These are phyloP conservation scores for Torulaspora quercuum DNA, from an alignment of 805 yeast genomes.

Conservation along the genomic window DNA sequence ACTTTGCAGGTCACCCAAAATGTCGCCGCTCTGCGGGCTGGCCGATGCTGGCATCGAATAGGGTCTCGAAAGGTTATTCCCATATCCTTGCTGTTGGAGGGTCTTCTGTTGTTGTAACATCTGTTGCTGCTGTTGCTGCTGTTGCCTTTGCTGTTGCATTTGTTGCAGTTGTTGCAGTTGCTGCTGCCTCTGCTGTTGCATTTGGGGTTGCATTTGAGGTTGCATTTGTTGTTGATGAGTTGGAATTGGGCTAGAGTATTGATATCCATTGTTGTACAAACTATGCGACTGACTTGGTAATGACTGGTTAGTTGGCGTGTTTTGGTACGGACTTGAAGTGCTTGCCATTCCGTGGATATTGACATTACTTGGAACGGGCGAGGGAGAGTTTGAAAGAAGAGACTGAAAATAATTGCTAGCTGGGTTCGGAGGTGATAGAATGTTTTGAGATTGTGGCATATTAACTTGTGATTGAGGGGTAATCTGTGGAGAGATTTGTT, in stretches of 20 bases:
- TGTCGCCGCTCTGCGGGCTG: constrained; percentile 39
- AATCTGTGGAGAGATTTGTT: constrained; percentile 17
- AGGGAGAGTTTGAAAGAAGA: constrained; percentile 30
- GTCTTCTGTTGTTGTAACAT: constrained; percentile 25
- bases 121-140: constrained; percentile 33
- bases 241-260: constrained; percentile 26
- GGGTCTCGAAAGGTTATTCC: constrained; percentile 2
- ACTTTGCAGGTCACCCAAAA: constrained; percentile 61
- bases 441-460: constrained; percentile 16
- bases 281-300: constrained; percentile 14
- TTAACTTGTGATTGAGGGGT: constrained; percentile 12
- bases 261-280: constrained; percentile 14
- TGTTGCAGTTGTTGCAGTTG: constrained; percentile 19
- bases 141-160: constrained; percentile 20
- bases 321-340: constrained; percentile 11
- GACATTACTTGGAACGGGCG: constrained; percentile 25
- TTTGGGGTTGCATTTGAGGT: too few relatives aligned
- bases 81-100: constrained; percentile 10
- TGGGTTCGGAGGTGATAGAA: constrained; percentile 27
- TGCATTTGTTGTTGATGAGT: constrained; percentile 16
- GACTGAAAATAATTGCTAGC: constrained; percentile 32
- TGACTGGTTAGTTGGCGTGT: constrained; percentile 3
- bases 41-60: constrained; percentile 14
- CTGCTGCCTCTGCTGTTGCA: constrained; percentile 8
- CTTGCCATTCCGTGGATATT: constrained; percentile 13